phyloP scores from a whole-genome alignment of 805 yeast species.

The Limtongia smithiae region DNA sequence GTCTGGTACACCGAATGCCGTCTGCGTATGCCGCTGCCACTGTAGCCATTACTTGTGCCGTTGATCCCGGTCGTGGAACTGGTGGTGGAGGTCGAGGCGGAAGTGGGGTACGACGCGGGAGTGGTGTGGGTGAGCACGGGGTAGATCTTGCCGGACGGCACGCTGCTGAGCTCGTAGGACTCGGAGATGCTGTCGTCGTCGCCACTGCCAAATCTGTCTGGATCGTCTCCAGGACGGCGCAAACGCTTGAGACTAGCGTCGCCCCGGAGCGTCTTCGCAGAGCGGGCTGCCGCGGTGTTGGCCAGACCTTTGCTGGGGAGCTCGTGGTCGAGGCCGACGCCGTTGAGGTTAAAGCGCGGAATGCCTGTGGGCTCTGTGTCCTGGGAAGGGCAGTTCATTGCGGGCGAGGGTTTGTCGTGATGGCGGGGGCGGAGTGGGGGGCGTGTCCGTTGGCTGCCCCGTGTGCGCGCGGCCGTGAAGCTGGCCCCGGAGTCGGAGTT shows the following conservation, averaged over 20 bases:
- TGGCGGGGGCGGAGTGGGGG: too few species aligned
- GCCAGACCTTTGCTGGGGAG: conserved; percentile 27
- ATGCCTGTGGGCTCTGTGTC: conserved; percentile 34
- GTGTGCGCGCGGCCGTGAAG: too few species aligned
- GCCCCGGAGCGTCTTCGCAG: conserved; percentile 2
- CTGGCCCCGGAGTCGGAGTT: too few species aligned
- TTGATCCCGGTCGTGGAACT: too few species aligned
- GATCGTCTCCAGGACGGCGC: background rate
- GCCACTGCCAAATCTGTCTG: background rate
- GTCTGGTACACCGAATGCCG: background rate
- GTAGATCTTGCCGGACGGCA: too few species aligned
- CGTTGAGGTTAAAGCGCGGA: conserved; percentile 32
- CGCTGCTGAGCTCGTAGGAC: background rate
- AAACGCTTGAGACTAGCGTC: background rate
- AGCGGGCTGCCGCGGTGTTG: conserved; percentile 15
- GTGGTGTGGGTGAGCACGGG: too few species aligned
- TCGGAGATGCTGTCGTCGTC: background rate
- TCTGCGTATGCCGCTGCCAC: background rate
- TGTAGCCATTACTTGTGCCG: too few species aligned
- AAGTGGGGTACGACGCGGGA: too few species aligned
- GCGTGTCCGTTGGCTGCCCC: too few species aligned
- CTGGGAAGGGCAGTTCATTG: conserved; percentile 19
- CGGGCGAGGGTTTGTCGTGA: too few species aligned
- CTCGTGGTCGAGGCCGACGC: conserved; percentile 28
- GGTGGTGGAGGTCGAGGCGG: too few species aligned